Evolutionary conservation across 352 stramenopile species (phyloP), one percentile per base, ranked within the genome.

Genomic region (Globisporangium solare): DNA sequence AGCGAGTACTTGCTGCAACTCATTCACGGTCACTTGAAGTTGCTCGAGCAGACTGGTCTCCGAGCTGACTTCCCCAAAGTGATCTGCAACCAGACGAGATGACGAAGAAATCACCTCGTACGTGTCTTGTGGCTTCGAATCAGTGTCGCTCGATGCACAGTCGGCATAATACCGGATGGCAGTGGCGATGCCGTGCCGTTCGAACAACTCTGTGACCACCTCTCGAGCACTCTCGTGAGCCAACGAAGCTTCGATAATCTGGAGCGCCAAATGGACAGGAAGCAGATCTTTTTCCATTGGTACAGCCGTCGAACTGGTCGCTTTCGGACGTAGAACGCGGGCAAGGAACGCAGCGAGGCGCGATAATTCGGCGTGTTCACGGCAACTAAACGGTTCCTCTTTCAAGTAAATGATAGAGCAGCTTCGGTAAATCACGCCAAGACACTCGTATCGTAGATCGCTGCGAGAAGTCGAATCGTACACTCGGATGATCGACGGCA

Each of bases 381-480:
- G 54, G 0, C 58, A 47, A 20, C 58, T 73, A 13, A 65, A 67
- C 6, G 68, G 46, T 35, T 71, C 60, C 11, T 70, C 58, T 17
- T 56, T 66, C 15, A 61, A 60, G 52, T 77, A 65, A 32, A 75
- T 61, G 22, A 86, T 61, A 10, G 65, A 66, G 47, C 74, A 82
- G 47, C 65, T 72, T 17, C 74, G 71, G 40, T 75, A 68, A 20
- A 89, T 70, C 11, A 86, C 75, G 7, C 67, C 65, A 0, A 89
- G 60, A 48, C 74, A 86, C 20, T 89, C 79, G 39, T 74, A 70
- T 0, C 77, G 73, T 24, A 88, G 41, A 32, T 86, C 71, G 41
- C 67, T 66, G 12, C 71, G 77, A 41, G 64, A 68, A 6, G 66
- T 86, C 1, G 67, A 53, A 51, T 89, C 79, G 52, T 82, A 88